Conservation (phyloP, 306 rosid species). For the Acacia melanoxylon region DNA sequence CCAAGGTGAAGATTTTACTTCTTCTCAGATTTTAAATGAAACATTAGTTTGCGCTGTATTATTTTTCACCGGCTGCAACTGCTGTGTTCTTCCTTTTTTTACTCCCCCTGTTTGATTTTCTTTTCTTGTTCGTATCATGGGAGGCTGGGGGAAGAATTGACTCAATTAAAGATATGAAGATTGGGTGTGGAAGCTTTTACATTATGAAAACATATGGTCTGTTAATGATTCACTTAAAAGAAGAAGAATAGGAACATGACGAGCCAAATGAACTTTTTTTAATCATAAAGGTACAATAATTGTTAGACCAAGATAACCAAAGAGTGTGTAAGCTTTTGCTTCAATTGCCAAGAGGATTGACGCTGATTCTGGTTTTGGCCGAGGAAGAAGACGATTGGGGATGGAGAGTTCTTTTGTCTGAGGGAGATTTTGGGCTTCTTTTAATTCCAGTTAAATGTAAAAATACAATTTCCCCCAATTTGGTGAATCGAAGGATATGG, state of each 20-base stretch:
- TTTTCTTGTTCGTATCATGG: not conserved
- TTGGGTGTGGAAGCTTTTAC: not conserved
- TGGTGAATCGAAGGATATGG: conserved; percentile 60
- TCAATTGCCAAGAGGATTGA: not conserved
- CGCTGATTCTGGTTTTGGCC: no score
- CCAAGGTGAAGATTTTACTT: not conserved
- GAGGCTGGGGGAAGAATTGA: not conserved
- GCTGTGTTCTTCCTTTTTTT: not conserved
- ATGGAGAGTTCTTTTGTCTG: no score
- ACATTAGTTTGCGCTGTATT: not conserved
- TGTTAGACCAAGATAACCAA: not conserved
- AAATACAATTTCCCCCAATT: no score
- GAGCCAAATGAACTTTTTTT: not conserved
- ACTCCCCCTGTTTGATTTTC: not conserved
- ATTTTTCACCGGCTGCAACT: not conserved
- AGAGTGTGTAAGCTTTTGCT: not conserved
- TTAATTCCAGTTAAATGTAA: no score
- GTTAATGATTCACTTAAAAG: not conserved
- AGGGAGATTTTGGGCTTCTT: no score
- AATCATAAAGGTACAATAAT: not conserved
- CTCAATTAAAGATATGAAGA: not conserved
- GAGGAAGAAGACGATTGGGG: no score
- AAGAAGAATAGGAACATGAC: not conserved
- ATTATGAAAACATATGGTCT: not conserved
- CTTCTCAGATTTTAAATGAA: not conserved